Conservation (phyloP, 495 filamentous ascomycete species). For the Cudoniella acicularis region DNA sequence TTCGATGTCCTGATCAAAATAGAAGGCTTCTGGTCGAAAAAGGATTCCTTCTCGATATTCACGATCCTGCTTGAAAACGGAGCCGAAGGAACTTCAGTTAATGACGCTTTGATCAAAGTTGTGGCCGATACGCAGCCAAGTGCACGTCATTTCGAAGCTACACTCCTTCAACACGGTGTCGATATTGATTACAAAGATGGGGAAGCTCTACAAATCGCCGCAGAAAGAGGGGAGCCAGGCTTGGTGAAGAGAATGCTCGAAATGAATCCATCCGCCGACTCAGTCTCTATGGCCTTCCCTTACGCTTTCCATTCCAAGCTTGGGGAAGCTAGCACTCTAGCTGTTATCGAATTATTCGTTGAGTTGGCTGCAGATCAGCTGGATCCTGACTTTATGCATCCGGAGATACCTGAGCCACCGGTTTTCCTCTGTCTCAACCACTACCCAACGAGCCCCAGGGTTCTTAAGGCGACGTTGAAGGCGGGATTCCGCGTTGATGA, state of each 20-base stretch:
- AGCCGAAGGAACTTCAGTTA: slow-evolving; percentile 5
- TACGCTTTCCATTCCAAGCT: not conserved
- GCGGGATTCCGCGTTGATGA: slow-evolving; percentile 19
- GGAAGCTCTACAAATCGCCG: slow-evolving; percentile 13
- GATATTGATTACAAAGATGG: slow-evolving; percentile 15
- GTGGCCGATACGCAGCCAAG: not conserved
- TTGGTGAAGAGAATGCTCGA: slow-evolving; percentile 12
- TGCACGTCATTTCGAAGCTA: slow-evolving; percentile 12
- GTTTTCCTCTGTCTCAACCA: slow-evolving; percentile 12
- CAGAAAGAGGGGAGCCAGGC: slow-evolving; percentile 12
- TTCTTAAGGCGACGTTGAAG: slow-evolving; percentile 7
- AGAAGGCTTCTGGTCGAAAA: slow-evolving; percentile 10
- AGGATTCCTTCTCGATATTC: not conserved
- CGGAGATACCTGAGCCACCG: slow-evolving; percentile 11
- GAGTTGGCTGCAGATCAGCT: not conserved
- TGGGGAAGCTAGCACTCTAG: not conserved
- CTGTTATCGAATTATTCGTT: slow-evolving; percentile 1
- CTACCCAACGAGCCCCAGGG: slow-evolving; percentile 8
- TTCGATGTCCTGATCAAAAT: slow-evolving; percentile 2
- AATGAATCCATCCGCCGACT: slow-evolving; percentile 1
- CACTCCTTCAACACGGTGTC: slow-evolving; percentile 5
- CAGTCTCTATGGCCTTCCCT: not conserved
- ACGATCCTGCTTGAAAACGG: slow-evolving; percentile 13
- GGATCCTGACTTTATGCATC: slow-evolving; percentile 8
- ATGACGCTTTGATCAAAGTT: slow-evolving; percentile 14